phyloP scores from a whole-genome alignment of 1,284 basidiomycete genomes.

The Naganishia sp. region DNA sequence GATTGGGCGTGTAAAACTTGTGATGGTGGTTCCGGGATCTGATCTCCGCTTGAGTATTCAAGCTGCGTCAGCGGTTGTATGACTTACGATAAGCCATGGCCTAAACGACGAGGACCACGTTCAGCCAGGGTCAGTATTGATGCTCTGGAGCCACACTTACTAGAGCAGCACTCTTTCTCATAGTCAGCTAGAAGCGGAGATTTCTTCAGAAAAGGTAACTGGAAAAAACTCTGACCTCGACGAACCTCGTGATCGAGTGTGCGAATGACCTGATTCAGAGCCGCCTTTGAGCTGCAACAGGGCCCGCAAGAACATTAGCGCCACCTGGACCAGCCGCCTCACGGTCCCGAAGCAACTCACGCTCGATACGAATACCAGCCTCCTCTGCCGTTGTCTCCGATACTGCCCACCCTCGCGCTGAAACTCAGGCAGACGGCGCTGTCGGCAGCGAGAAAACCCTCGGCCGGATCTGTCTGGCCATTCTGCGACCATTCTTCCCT shows the following conservation, averaged over 20 bases:
- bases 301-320: neutral
- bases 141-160: constrained; percentile 2
- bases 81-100: constrained; percentile 55
- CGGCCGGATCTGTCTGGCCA: constrained; percentile 46
- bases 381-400: constrained; percentile 55
- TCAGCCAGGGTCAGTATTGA: neutral
- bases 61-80: neutral
- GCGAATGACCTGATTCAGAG: constrained; percentile 70
- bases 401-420: constrained; percentile 57
- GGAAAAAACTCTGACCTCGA: neutral
- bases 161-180: constrained; percentile 57
- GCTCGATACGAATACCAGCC: constrained; percentile 73
- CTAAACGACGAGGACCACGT: neutral
- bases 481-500: constrained; percentile 32
- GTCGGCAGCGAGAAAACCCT: constrained; percentile 47
- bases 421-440: constrained; percentile 54
- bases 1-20: constrained; percentile 45
- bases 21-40: constrained; percentile 51
- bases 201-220: constrained; percentile 32
- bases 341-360: constrained; percentile 34
- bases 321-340: neutral
- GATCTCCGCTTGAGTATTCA: constrained; percentile 1
- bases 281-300: constrained; percentile 63
- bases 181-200: constrained; percentile 45
- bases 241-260: constrained; percentile 68